Conservation (phyloP, 2,329 filamentous ascomycete genomes). For the Cordyceps fumosorosea region DNA sequence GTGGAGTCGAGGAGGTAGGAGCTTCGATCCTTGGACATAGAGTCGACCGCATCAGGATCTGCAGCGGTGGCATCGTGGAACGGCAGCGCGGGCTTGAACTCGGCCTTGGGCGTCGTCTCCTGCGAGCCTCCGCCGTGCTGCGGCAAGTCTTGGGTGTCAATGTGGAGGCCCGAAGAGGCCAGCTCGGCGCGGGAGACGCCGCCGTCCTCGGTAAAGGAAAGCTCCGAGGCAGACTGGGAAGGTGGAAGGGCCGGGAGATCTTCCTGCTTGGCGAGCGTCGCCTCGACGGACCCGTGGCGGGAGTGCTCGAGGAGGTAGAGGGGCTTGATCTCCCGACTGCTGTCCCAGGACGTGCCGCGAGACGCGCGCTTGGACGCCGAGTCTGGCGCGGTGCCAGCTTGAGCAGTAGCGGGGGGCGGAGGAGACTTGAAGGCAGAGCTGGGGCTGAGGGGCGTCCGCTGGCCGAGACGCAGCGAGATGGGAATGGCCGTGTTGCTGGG, state of each 20-base stretch:
- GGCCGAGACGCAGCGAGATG: constrained; percentile 47
- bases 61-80: constrained; percentile 20
- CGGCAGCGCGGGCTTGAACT: constrained; percentile 27
- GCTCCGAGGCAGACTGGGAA: constrained; percentile 27
- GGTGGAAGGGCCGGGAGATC: constrained; percentile 45
- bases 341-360: constrained; percentile 57
- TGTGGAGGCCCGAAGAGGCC: constrained; percentile 26
- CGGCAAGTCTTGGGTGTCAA: constrained; percentile 33
- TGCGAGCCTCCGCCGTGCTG: constrained; percentile 55
- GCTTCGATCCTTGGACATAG: constrained; percentile 36
- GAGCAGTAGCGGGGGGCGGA: constrained; percentile 25
- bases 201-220: constrained; percentile 23
- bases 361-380: constrained; percentile 31
- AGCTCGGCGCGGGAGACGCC: constrained; percentile 16
- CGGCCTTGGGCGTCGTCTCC: constrained; percentile 63
- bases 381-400: constrained; percentile 27
- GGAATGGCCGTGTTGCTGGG: constrained; percentile 54
- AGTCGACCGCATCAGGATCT: constrained; percentile 33
- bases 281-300: constrained; percentile 30
- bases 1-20: constrained; percentile 35
- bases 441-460: constrained; percentile 39
- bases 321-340: constrained; percentile 66
- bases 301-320: constrained; percentile 71
- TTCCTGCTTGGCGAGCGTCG: constrained; percentile 22
- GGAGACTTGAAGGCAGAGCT: constrained; percentile 30